These are phyloP conservation scores for Auricularia sp. DNA, from an alignment of 768 basidiomycete genomes.

Conservation along the genomic window DNA sequence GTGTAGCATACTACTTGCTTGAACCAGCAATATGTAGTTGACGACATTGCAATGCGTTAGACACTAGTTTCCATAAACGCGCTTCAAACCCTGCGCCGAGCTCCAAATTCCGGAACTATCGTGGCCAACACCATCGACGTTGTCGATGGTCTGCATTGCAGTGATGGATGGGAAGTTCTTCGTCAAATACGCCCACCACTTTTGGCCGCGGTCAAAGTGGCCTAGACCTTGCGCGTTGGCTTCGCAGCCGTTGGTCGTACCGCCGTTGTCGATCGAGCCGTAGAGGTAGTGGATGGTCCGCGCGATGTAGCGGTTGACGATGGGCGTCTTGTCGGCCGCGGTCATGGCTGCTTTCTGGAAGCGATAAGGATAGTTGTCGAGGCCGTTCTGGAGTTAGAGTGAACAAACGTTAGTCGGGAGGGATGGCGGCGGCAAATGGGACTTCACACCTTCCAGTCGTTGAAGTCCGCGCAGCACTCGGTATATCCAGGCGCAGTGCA, in stretches of 20 bases:
- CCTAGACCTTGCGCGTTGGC: not conserved
- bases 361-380: not conserved
- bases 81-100: not conserved
- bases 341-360: not conserved
- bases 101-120: not conserved
- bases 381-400: not conserved
- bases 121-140: not conserved
- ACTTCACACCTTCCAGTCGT: not conserved
- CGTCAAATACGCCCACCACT: not conserved
- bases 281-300: not conserved
- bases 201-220: not conserved
- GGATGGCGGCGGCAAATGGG: too few relatives aligned
- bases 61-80: not conserved
- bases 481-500: not conserved
- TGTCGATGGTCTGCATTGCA: not conserved
- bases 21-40: too few relatives aligned
- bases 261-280: not conserved
- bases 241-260: not conserved
- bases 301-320: not conserved
- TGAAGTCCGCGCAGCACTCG: not conserved
- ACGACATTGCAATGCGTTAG: not conserved
- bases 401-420: too few relatives aligned
- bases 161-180: not conserved
- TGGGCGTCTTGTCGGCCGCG: not conserved
- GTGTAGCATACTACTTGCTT: too few relatives aligned